Conservation (phyloP, 129 eudicot species). For the Saposhnikovia divaricata region DNA sequence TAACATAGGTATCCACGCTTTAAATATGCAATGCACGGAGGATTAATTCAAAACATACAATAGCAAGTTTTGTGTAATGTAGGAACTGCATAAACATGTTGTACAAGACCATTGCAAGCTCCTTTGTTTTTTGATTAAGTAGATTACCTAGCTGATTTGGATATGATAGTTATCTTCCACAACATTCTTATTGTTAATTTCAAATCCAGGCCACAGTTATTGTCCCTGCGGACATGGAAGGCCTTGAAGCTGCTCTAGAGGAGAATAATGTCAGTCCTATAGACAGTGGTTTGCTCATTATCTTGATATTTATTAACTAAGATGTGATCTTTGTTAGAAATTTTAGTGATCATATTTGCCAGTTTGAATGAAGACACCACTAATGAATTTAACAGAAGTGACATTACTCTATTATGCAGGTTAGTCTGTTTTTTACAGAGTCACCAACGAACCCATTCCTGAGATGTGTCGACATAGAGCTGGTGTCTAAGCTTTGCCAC, state of each 20-base stretch:
- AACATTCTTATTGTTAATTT: background rate
- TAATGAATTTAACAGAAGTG: background rate
- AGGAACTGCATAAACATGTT: background rate
- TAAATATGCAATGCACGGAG: background rate
- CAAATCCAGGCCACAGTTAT: conserved; percentile 61
- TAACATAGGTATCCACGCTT: background rate
- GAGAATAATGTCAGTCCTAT: conserved; percentile 49
- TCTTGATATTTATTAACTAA: background rate
- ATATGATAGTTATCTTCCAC: background rate
- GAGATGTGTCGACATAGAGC: conserved; percentile 85
- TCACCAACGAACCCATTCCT: conserved; percentile 90
- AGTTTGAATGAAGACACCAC: background rate
- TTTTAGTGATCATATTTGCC: too few species aligned
- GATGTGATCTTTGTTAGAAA: background rate
- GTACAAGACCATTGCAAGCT: background rate
- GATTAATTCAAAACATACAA: too few species aligned
- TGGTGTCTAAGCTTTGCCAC: too few species aligned
- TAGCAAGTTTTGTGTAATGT: background rate
- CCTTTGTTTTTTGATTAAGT: too few species aligned
- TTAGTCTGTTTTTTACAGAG: conserved; percentile 75
- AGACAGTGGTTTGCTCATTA: background rate
- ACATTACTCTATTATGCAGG: conserved; percentile 32
- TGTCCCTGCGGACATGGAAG: conserved; percentile 77
- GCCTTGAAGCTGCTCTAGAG: conserved; percentile 52
- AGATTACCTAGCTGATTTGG: background rate